phyloP scores from a whole-genome alignment of 306 rosid genomes.

The Vicia sativa region DNA sequence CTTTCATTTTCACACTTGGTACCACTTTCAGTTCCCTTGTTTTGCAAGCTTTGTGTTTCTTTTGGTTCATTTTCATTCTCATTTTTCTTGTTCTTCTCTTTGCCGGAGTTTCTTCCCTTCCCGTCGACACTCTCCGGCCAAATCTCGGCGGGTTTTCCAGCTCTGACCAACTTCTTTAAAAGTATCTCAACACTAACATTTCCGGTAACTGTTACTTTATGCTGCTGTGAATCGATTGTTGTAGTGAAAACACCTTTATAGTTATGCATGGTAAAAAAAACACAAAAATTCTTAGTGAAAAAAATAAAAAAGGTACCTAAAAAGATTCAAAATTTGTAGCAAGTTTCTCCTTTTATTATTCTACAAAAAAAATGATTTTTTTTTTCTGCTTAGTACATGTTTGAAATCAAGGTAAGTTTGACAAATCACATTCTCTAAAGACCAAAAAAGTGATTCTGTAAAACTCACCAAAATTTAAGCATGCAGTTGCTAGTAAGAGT shows the following conservation, averaged over 20 bases:
- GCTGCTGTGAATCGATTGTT: slow-evolving; percentile 61
- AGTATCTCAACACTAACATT: slow-evolving; percentile 65
- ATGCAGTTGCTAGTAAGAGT: background rate
- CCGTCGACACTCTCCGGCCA: slow-evolving; percentile 62
- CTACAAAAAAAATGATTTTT: background rate
- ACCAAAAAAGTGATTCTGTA: background rate
- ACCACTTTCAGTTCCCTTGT: slow-evolving; percentile 40
- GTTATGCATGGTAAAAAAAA: slow-evolving; percentile 36
- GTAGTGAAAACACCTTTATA: slow-evolving; percentile 72
- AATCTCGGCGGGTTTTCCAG: slow-evolving; percentile 75
- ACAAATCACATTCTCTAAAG: background rate
- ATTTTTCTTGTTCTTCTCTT: slow-evolving; percentile 46
- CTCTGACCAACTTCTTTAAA: slow-evolving; percentile 57
- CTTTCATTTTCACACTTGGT: slow-evolving; percentile 22
- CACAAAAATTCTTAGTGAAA: background rate
- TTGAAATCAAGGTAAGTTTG: background rate
- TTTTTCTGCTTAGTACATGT: too few relatives aligned
- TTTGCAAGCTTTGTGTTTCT: slow-evolving; percentile 42
- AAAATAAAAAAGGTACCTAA: slow-evolving; percentile 12
- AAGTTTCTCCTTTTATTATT: slow-evolving; percentile 2
- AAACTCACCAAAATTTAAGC: background rate
- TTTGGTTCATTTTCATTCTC: slow-evolving; percentile 38
- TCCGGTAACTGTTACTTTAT: slow-evolving; percentile 78
- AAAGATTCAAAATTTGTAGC: slow-evolving; percentile 27
- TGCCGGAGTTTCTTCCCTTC: slow-evolving; percentile 47